Evolutionary conservation across 805 yeast species (phyloP).

Genomic region (Candida manassasensis): DNA sequence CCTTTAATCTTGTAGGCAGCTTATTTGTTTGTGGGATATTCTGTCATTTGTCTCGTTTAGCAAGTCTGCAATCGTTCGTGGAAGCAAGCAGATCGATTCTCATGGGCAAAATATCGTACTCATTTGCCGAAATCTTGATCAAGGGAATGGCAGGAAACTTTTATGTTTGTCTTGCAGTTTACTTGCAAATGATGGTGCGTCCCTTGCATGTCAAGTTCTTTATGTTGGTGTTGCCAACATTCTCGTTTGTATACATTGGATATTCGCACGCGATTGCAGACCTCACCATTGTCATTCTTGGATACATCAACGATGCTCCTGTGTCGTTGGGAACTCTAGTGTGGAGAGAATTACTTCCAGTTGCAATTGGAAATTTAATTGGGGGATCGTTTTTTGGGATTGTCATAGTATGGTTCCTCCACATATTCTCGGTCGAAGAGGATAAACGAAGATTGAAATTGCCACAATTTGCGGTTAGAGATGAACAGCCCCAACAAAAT

Average conservation of each 20-base stretch:
- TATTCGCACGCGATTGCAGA: constrained; percentile 82
- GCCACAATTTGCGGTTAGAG: constrained; percentile 67
- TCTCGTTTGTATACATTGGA: constrained; percentile 74
- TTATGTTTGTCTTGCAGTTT: constrained; percentile 70
- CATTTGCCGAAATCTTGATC: constrained; percentile 62
- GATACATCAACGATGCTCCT: constrained; percentile 62
- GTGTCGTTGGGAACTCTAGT: constrained; percentile 59
- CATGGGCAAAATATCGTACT: constrained; percentile 34
- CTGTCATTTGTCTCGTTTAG: constrained; percentile 51
- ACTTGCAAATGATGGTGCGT: constrained; percentile 71
- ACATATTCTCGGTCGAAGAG: constrained; percentile 64
- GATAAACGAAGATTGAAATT: constrained; percentile 59
- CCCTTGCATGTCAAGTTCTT: constrained; percentile 73
- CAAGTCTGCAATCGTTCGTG: constrained; percentile 37
- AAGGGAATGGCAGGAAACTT: constrained; percentile 75
- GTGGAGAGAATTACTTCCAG: constrained; percentile 73
- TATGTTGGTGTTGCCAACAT: constrained; percentile 62
- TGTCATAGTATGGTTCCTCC: constrained; percentile 67
- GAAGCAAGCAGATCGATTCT: constrained; percentile 47
- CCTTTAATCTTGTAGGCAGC: constrained; percentile 60
- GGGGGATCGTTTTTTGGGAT: constrained; percentile 73
- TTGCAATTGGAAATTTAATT: constrained; percentile 66
- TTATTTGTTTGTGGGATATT: constrained; percentile 64
- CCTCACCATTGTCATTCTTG: constrained; percentile 65
- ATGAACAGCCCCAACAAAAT: constrained; percentile 76